Evolutionary conservation across 805 yeast genomes (phyloP).

Genomic region (Torulaspora quercuum): DNA sequence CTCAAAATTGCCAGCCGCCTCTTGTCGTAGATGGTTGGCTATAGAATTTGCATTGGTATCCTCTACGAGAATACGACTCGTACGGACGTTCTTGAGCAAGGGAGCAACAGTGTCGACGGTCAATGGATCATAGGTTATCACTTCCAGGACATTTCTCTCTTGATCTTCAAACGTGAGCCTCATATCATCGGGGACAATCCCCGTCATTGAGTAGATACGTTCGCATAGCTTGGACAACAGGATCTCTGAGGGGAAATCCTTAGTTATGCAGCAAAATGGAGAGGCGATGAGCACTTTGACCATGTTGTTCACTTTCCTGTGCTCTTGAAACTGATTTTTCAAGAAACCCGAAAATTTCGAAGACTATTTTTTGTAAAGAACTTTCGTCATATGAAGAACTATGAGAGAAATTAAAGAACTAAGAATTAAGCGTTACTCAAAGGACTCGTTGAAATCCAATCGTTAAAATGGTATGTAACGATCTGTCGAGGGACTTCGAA

Average conservation of each 20-base stretch:
- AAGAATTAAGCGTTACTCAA: no score
- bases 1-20: conserved; percentile 16
- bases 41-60: conserved; percentile 54
- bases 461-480: conserved; percentile 8
- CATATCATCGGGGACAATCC: conserved; percentile 32
- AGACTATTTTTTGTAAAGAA: no score
- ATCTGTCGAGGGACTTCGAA: background rate
- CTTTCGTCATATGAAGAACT: no score
- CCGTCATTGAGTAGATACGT: conserved; percentile 28
- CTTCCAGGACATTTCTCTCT: conserved; percentile 6
- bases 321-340: no score
- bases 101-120: conserved; percentile 1
- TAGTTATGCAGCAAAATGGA: conserved; percentile 22
- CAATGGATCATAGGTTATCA: background rate
- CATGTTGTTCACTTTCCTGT: no score
- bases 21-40: conserved; percentile 39
- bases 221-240: conserved; percentile 22
- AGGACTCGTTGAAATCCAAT: no score
- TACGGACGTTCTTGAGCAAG: conserved; percentile 1
- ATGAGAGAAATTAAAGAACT: no score
- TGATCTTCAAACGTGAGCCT: conserved; percentile 15
- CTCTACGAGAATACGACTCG: conserved; percentile 43
- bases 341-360: no score
- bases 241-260: conserved; percentile 18
- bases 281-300: conserved; percentile 19